These are phyloP conservation scores for Mycena sanguinolenta DNA, from an alignment of 768 basidiomycete species.

Conservation along the genomic window DNA sequence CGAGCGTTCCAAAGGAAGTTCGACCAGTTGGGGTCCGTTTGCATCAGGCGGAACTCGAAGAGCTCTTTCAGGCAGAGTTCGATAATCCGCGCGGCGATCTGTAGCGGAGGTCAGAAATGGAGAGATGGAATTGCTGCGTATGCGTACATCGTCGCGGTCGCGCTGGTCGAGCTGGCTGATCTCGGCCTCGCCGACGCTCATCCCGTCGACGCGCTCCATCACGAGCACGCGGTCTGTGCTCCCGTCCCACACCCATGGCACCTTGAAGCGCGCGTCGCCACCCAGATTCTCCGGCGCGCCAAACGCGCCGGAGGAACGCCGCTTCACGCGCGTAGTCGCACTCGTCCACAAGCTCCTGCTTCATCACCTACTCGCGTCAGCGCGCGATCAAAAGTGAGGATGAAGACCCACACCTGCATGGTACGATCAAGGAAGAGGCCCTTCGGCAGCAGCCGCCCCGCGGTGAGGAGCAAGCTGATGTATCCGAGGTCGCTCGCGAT, in stretches of 20 bases:
- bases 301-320: slow-evolving; percentile 73
- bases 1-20: slow-evolving; percentile 92
- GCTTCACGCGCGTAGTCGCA: slow-evolving; percentile 93
- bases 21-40: slow-evolving; percentile 98
- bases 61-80: slow-evolving; percentile 92
- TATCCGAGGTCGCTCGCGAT: slow-evolving; percentile 92
- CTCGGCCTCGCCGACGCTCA: slow-evolving; percentile 79
- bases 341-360: slow-evolving; percentile 90
- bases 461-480: slow-evolving; percentile 84
- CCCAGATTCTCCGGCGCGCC: slow-evolving; percentile 63
- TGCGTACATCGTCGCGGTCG: slow-evolving; percentile 78
- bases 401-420: slow-evolving; percentile 62
- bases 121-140: not conserved
- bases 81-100: slow-evolving; percentile 89
- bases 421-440: slow-evolving; percentile 94
- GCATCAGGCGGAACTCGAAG: slow-evolving; percentile 93
- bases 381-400: too few relatives aligned
- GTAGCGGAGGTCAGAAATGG: slow-evolving; percentile 4
- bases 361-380: slow-evolving; percentile 74
- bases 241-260: slow-evolving; percentile 89
- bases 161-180: slow-evolving; percentile 68
- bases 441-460: slow-evolving; percentile 84
- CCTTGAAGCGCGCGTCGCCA: slow-evolving; percentile 75
- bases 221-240: slow-evolving; percentile 89
- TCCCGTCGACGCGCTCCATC: slow-evolving; percentile 88